These are phyloP conservation scores for Aureobasidium melanogenum DNA, from an alignment of 2,329 filamentous ascomycete genomes.

Conservation along the genomic window DNA sequence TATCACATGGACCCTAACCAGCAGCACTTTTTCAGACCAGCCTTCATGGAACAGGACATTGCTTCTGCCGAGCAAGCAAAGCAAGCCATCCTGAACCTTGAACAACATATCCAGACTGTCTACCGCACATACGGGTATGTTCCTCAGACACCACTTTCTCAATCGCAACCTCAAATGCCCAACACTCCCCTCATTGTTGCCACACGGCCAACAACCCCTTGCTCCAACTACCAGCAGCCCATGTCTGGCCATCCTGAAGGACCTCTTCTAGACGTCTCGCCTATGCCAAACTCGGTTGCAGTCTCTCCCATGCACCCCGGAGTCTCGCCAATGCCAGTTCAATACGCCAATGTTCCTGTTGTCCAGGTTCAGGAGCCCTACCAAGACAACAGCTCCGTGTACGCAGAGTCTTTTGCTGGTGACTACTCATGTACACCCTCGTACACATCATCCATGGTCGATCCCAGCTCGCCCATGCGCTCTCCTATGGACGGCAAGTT, in stretches of 20 bases:
- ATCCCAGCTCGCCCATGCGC: slow-evolving; percentile 37
- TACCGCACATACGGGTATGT: slow-evolving; percentile 34
- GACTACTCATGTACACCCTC: slow-evolving; percentile 40
- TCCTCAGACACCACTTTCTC: slow-evolving; percentile 1
- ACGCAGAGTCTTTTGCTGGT: slow-evolving; percentile 21
- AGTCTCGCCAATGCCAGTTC: slow-evolving; percentile 32
- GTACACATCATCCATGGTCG: slow-evolving; percentile 39
- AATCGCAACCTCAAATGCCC: slow-evolving; percentile 18
- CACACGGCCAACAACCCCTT: slow-evolving; percentile 13
- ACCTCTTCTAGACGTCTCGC: slow-evolving; percentile 43
- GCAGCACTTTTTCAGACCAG: slow-evolving; percentile 21
- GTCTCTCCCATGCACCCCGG: slow-evolving; percentile 39
- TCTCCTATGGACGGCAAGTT: slow-evolving; percentile 28
- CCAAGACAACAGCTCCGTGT: slow-evolving; percentile 18
- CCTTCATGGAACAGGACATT: slow-evolving; percentile 15
- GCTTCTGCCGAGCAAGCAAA: slow-evolving; percentile 16
- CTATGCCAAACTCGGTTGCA: slow-evolving; percentile 28
- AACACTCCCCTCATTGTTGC: slow-evolving; percentile 21
- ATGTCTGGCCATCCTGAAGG: slow-evolving; percentile 18
- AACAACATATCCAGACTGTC: slow-evolving; percentile 35
- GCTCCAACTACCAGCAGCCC: background rate
- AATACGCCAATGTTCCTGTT: slow-evolving; percentile 42
- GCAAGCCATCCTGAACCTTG: slow-evolving; percentile 29
- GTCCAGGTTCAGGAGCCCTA: slow-evolving; percentile 35
- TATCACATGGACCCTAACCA: slow-evolving; percentile 35